Conservation (phyloP, 148 eudicot species). For the Rhododendron simsii region DNA sequence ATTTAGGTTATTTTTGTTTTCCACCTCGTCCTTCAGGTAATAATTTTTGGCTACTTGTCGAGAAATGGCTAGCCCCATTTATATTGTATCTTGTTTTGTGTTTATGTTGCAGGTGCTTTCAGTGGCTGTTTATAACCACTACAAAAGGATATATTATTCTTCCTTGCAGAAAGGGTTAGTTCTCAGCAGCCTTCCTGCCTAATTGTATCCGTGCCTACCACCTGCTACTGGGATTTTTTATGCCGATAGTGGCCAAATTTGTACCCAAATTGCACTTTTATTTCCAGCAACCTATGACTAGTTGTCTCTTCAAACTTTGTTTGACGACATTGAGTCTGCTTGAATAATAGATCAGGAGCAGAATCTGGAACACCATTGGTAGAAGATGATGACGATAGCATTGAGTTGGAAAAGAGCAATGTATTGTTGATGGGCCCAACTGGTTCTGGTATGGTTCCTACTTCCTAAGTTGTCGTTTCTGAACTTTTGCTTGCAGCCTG, state of each 20-base stretch:
- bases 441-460: slow-evolving; percentile 68
- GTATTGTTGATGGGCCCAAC: slow-evolving; percentile 93
- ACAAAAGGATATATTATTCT: slow-evolving; percentile 72
- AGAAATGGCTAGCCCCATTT: neutral
- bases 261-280: neutral
- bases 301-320: neutral
- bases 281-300: neutral
- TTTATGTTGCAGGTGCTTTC: slow-evolving; percentile 65
- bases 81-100: neutral
- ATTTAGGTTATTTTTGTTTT: neutral
- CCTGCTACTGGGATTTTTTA: neutral
- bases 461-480: neutral
- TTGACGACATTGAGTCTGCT: neutral
- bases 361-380: slow-evolving; percentile 31
- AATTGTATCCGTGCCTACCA: neutral
- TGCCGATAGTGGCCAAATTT: neutral
- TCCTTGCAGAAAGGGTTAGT: slow-evolving; percentile 65
- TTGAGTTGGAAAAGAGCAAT: slow-evolving; percentile 89
- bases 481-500: neutral
- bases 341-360: slow-evolving; percentile 58
- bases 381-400: slow-evolving; percentile 60
- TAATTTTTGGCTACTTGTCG: neutral
- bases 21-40: neutral
- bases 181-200: neutral
- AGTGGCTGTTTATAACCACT: slow-evolving; percentile 90